Percentiles rank a stretch among this genome's conserved stretches.
These are phyloP conservation scores for Fusarium xyrophilum DNA, from an alignment of 2,329 filamentous ascomycete genomes.

Conservation along the genomic window DNA sequence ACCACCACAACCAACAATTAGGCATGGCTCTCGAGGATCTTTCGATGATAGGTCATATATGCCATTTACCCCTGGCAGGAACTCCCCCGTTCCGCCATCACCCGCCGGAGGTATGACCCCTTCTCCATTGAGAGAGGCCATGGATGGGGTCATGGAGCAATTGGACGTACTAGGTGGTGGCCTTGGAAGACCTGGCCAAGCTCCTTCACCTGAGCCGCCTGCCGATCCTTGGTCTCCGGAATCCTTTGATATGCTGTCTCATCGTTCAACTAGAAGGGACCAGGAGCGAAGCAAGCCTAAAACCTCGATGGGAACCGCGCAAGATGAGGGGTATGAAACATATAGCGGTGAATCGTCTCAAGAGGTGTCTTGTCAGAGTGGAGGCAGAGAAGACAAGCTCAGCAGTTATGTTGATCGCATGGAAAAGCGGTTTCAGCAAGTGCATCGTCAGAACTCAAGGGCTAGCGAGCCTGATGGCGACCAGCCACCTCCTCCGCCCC, in stretches of 20 bases:
- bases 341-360: constrained; percentile 63
- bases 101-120: constrained; percentile 76
- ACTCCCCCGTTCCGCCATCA: constrained; percentile 72
- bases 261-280: constrained; percentile 38
- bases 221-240: constrained; percentile 89
- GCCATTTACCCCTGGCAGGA: constrained; percentile 59
- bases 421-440: constrained; percentile 79
- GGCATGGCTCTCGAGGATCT: constrained; percentile 34
- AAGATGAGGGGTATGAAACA: constrained; percentile 68
- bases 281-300: constrained; percentile 57
- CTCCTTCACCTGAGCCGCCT: constrained; percentile 62
- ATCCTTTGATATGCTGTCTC: constrained; percentile 69
- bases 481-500: constrained; percentile 67
- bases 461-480: constrained; percentile 51
- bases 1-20: constrained; percentile 23
- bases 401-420: constrained; percentile 90
- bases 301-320: constrained; percentile 75
- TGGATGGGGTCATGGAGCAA: constrained; percentile 98
- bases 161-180: constrained; percentile 74
- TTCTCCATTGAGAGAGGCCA: constrained; percentile 89
- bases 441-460: constrained; percentile 68
- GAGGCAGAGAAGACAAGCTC: constrained; percentile 65
- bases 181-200: constrained; percentile 60
- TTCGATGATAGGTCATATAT: constrained; percentile 47
- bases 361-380: constrained; percentile 51